These are phyloP conservation scores for Rhynchosporium agropyri DNA, from an alignment of 2,329 filamentous ascomycete genomes.

Conservation along the genomic window DNA sequence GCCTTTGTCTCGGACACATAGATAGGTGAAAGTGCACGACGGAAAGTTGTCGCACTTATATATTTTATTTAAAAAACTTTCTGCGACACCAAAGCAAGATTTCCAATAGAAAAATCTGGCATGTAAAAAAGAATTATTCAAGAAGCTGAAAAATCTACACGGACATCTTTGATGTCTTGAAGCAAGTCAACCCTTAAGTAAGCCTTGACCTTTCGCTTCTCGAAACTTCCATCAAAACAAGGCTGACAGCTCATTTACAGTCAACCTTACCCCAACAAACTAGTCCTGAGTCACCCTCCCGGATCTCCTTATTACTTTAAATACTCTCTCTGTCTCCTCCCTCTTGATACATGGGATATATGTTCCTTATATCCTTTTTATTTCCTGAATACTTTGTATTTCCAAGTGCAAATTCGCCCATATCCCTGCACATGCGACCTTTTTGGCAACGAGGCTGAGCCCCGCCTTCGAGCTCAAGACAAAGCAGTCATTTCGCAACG, in stretches of 20 bases:
- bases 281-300: slow-evolving; percentile 1
- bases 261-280: background rate
- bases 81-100: too few species aligned
- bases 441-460: slow-evolving; percentile 3
- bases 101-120: too few species aligned
- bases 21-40: too few species aligned
- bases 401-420: background rate
- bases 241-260: slow-evolving; percentile 18
- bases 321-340: background rate
- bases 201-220: background rate
- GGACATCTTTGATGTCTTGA: too few species aligned
- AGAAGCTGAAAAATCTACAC: too few species aligned
- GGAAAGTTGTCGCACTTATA: too few species aligned
- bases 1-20: too few species aligned
- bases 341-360: background rate
- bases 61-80: too few species aligned
- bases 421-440: background rate
- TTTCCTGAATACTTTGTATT: background rate
- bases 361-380: too few species aligned
- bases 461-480: slow-evolving; percentile 4
- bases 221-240: slow-evolving; percentile 22
- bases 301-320: background rate
- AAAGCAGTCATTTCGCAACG: background rate
- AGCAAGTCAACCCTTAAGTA: too few species aligned
- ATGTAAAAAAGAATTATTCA: too few species aligned